A percentile compares a stretch with the other conserved stretches of the same genome.
These are phyloP conservation scores for Aspergillus pseudoglaucus DNA, from an alignment of 2,329 filamentous ascomycete species.

Conservation along the genomic window DNA sequence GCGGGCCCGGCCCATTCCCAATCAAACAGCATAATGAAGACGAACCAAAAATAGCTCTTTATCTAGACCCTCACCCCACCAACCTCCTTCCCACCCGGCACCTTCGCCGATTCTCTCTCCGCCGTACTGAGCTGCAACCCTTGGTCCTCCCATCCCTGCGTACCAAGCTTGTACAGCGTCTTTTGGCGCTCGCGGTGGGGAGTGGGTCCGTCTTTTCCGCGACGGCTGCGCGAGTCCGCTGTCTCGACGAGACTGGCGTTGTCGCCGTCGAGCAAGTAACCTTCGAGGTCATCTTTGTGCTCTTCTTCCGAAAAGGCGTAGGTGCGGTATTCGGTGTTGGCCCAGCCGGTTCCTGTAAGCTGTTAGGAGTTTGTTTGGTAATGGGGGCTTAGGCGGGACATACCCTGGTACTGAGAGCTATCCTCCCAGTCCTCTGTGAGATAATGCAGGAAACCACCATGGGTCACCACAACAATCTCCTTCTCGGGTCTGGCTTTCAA, in stretches of 20 bases:
- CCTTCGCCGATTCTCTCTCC: conserved; percentile 29
- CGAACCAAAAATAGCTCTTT: not conserved
- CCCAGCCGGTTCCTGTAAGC: conserved; percentile 63
- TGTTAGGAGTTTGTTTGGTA: not conserved
- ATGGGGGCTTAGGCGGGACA: conserved; percentile 3
- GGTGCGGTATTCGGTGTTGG: conserved; percentile 65
- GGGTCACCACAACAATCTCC: conserved; percentile 70
- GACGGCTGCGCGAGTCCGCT: conserved; percentile 33
- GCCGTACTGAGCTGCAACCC: conserved; percentile 33
- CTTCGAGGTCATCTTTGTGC: conserved; percentile 43
- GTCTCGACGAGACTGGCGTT: conserved; percentile 40
- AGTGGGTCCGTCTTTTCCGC: conserved; percentile 32
- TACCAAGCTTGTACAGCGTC: conserved; percentile 32
- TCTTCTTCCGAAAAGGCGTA: conserved; percentile 56
- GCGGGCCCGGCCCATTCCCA: not conserved
- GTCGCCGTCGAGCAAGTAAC: conserved; percentile 28
- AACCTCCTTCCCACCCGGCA: conserved; percentile 26
- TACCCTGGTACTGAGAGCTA: conserved; percentile 42
- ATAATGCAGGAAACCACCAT: conserved; percentile 79
- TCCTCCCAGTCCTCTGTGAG: conserved; percentile 75
- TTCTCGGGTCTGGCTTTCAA: conserved; percentile 51
- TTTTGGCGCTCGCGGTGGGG: conserved; percentile 32
- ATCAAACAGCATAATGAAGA: not conserved
- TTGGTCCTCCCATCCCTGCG: conserved; percentile 39
- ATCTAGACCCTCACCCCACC: conserved; percentile 20